These are phyloP conservation scores for Magnolia officinalis DNA, from an alignment of 164 flowering plant species.

Conservation along the genomic window DNA sequence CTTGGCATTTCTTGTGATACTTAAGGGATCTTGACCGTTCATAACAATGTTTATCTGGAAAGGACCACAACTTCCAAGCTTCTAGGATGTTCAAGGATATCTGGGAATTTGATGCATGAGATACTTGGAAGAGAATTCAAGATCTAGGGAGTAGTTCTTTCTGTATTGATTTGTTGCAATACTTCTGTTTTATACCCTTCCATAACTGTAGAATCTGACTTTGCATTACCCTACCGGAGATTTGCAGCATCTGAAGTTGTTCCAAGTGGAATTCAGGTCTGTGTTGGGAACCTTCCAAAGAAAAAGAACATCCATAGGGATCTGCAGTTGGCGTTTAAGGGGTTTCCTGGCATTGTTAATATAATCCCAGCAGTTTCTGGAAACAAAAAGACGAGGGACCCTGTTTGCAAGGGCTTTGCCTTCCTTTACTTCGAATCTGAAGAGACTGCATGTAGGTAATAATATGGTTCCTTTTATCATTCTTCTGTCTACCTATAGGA, in stretches of 20 bases:
- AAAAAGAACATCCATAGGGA: slow-evolving; percentile 84
- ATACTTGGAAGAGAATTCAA: not conserved
- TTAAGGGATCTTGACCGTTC: too few species aligned
- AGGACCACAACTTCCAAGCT: too few species aligned
- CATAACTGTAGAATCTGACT: slow-evolving; percentile 9
- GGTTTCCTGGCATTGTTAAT: slow-evolving; percentile 51
- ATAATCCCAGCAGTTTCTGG: slow-evolving; percentile 75
- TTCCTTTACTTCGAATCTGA: slow-evolving; percentile 58
- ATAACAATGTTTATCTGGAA: too few species aligned
- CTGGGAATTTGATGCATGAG: too few species aligned
- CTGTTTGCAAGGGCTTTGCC: slow-evolving; percentile 90
- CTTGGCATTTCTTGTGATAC: too few species aligned
- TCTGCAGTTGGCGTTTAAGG: slow-evolving; percentile 60
- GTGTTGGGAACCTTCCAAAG: slow-evolving; percentile 77
- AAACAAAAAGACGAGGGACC: slow-evolving; percentile 86
- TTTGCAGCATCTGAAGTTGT: slow-evolving; percentile 49
- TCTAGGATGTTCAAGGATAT: too few species aligned
- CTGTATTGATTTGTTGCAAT: not conserved
- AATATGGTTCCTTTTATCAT: not conserved
- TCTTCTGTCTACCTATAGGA: not conserved
- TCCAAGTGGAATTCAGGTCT: slow-evolving; percentile 54
- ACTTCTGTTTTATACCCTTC: not conserved
- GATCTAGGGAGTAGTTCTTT: not conserved
- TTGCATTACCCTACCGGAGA: slow-evolving; percentile 10
- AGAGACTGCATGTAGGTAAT: slow-evolving; percentile 65